These are phyloP conservation scores for Agaricus sinodeliciosus DNA, from an alignment of 768 basidiomycete genomes.

Conservation along the genomic window DNA sequence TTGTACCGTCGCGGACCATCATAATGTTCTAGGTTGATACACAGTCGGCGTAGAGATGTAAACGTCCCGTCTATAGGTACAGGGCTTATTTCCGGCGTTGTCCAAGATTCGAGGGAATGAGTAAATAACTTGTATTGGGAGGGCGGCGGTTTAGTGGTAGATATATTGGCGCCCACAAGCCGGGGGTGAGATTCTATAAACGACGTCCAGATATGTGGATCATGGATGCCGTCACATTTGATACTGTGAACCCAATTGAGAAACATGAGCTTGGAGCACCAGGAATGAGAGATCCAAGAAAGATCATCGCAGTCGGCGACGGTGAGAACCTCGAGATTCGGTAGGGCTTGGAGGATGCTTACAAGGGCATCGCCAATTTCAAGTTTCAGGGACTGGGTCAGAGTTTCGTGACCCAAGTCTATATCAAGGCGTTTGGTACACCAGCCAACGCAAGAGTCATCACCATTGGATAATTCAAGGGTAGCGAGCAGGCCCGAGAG, in stretches of 20 bases:
- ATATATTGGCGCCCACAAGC: constrained; percentile 12
- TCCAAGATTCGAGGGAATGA: background rate
- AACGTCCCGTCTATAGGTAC: background rate
- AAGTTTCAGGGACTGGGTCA: background rate
- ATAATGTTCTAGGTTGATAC: background rate
- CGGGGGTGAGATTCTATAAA: constrained; percentile 13
- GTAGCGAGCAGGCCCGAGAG: background rate
- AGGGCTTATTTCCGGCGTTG: background rate
- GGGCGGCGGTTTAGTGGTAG: background rate
- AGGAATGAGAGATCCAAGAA: background rate
- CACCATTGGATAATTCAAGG: background rate
- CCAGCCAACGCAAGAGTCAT: constrained; percentile 15
- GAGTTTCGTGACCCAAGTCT: constrained; percentile 10
- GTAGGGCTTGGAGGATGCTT: constrained; percentile 12
- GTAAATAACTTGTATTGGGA: background rate
- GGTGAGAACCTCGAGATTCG: constrained; percentile 17
- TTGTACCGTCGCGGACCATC: background rate
- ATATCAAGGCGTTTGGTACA: constrained; percentile 19
- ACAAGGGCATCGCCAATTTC: constrained; percentile 6
- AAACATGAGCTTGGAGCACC: constrained; percentile 11
- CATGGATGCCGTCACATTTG: background rate
- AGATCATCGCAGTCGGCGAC: constrained; percentile 12
- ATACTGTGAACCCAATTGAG: constrained; percentile 14
- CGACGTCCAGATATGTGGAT: constrained; percentile 6
- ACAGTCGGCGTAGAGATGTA: background rate